Conservation (phyloP, 805 yeast genomes). For the Teunomyces cretensis region DNA sequence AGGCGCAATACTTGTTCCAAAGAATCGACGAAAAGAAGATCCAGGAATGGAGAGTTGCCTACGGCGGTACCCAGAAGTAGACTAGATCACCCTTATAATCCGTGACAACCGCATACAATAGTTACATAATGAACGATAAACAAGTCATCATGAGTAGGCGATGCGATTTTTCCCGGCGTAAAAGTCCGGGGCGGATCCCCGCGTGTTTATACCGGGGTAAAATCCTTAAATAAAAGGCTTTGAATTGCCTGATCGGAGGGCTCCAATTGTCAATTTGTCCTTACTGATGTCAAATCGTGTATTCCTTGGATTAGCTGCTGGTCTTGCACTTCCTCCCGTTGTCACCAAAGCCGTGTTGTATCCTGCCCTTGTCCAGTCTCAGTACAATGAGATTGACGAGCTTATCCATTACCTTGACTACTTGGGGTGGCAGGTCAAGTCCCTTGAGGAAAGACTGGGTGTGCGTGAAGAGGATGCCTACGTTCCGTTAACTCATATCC, state of each 20-base stretch:
- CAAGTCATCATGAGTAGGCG: too few relatives aligned
- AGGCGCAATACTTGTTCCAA: constrained; percentile 87
- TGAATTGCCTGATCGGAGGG: not conserved
- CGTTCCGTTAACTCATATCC: constrained; percentile 4
- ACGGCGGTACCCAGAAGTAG: constrained; percentile 69
- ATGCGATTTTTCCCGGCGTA: constrained; percentile 2
- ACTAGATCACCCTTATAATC: too few relatives aligned
- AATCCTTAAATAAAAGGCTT: not conserved
- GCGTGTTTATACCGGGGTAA: not conserved
- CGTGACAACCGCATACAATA: too few relatives aligned
- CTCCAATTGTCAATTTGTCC: not conserved
- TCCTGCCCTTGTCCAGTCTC: constrained; percentile 23
- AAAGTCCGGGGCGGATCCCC: not conserved
- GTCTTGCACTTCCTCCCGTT: constrained; percentile 30
- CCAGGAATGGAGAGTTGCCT: constrained; percentile 80
- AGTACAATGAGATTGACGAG: constrained; percentile 28
- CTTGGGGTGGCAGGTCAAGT: constrained; percentile 36
- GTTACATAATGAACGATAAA: too few relatives aligned
- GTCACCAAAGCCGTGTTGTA: constrained; percentile 25
- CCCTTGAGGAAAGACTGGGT: constrained; percentile 30
- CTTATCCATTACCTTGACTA: constrained; percentile 31
- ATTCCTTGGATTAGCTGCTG: constrained; percentile 26
- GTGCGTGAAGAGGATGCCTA: constrained; percentile 26
- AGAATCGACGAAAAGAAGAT: constrained; percentile 90
- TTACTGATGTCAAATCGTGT: constrained; percentile 3